phyloP scores from a whole-genome alignment of 495 filamentous ascomycete genomes.

The Astrothelium subdiscretum region DNA sequence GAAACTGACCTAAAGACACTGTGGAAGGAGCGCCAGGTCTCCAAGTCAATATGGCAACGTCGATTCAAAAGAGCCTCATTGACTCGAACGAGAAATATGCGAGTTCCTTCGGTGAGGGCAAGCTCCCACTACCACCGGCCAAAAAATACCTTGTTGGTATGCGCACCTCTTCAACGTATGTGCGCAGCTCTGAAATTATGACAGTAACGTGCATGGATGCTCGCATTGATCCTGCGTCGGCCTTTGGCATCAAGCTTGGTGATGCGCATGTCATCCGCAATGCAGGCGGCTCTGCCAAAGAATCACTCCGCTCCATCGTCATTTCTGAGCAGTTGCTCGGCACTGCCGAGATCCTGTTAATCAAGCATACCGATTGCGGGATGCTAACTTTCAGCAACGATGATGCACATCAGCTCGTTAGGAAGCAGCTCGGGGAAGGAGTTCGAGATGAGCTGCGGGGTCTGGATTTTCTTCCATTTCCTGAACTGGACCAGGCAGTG shows the following conservation, averaged over 20 bases:
- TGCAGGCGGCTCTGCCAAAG: conserved; percentile 52
- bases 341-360: conserved; percentile 62
- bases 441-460: conserved; percentile 27
- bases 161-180: background rate
- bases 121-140: conserved; percentile 59
- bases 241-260: conserved; percentile 63
- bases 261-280: conserved; percentile 80
- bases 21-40: background rate
- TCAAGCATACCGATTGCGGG: conserved; percentile 75
- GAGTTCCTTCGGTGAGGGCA: conserved; percentile 47
- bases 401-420: conserved; percentile 45
- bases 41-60: conserved; percentile 22
- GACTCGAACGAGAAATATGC: conserved; percentile 51
- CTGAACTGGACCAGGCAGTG: conserved; percentile 51
- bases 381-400: conserved; percentile 71
- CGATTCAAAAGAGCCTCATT: conserved; percentile 43
- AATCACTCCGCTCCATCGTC: conserved; percentile 61
- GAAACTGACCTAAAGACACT: background rate
- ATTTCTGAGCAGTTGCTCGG: conserved; percentile 74
- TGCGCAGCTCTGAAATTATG: background rate
- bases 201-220: conserved; percentile 78
- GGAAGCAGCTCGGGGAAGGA: conserved; percentile 44
- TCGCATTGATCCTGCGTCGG: conserved; percentile 58
- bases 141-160: conserved; percentile 53
- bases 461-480: conserved; percentile 55